phyloP scores from a whole-genome alignment of 2,329 filamentous ascomycete species.

The Cytospora mali region DNA sequence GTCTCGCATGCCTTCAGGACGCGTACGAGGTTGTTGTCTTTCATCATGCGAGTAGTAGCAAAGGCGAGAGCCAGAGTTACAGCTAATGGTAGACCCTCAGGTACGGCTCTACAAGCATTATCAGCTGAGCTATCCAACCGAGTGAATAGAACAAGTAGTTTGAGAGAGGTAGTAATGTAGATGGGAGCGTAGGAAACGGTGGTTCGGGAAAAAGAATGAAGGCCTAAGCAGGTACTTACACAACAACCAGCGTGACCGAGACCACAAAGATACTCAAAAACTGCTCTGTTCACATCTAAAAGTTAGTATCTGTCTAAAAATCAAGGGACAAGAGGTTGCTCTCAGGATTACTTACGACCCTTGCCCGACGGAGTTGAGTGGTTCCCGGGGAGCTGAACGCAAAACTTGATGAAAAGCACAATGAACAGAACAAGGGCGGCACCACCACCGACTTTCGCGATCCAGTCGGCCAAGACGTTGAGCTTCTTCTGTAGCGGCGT shows the following conservation, averaged over 20 bases:
- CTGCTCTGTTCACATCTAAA: constrained; percentile 29
- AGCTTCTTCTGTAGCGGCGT: constrained; percentile 59
- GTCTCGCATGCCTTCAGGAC: constrained; percentile 71
- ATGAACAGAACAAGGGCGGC: constrained; percentile 77
- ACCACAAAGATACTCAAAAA: constrained; percentile 66
- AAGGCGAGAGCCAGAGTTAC: constrained; percentile 71
- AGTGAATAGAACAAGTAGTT: not conserved
- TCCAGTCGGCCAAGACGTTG: constrained; percentile 51
- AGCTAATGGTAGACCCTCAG: constrained; percentile 67
- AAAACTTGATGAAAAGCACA: constrained; percentile 77
- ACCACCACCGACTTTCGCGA: constrained; percentile 59
- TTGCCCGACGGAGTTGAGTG: constrained; percentile 53
- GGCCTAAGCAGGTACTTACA: constrained; percentile 35
- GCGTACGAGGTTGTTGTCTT: constrained; percentile 72
- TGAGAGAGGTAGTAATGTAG: not conserved
- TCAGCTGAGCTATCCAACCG: not conserved
- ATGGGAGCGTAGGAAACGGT: not conserved
- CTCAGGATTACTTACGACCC: constrained; percentile 45
- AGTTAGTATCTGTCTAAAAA: not conserved
- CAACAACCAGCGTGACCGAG: constrained; percentile 67
- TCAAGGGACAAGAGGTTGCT: not conserved
- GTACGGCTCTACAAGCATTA: constrained; percentile 50
- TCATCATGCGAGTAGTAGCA: constrained; percentile 70
- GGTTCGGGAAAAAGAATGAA: no score
- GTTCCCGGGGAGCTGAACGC: constrained; percentile 61